Base-by-base conservation (phyloP, 2,329 filamentous ascomycete species). In the Endocalyx cinctus region DNA sequence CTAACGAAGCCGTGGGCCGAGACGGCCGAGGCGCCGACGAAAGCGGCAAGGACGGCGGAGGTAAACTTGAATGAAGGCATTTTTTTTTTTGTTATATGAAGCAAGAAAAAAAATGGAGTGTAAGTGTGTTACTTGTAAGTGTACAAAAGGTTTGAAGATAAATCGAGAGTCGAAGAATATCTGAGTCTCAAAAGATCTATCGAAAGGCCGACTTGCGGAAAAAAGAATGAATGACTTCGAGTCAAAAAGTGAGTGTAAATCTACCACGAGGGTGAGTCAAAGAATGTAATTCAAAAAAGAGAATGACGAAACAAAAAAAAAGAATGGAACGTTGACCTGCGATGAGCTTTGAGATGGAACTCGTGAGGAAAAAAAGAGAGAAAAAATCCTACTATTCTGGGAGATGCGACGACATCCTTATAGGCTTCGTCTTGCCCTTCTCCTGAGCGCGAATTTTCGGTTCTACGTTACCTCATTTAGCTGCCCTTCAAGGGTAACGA, bases 1-100 rank as follows among this genome's bases (percentile, higher is more conserved):
- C 29, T 33, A 27, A 61, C 51, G 30, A 56, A 52, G 13, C 58
- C 58, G 42, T 61, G 58, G 25, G 47, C 52, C 10, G 52, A 44
- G 31, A 52, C 49, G 20, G 43, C 35, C 18, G 43, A 39, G 25
- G 48, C 54, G 32, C 45, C 44, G 27, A 40, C 41, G 18, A 42
- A 16, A 27, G 27, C 34, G 11, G 37, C 42, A 10, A 37, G 22
- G 17, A 44, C 17, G 18, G 30, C 36, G n/a, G 38, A 23, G 20
- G 20, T 23, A n/a, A 23, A 8, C 20, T 23, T 23, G n/a, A n/a
- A n/a, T 8, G 20, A 23, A 23, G 20, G 20, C 20, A 23, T 23
- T 8, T 8, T 23, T 23, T 23, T n/a, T n/a, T n/a, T n/a, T n/a
- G n/a, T n/a, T n/a, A n/a, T n/a, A n/a, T n/a, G n/a, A n/a, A n/a